phyloP scores from a whole-genome alignment of 2,329 filamentous ascomycete genomes.

The Hypoxylon sp. region DNA sequence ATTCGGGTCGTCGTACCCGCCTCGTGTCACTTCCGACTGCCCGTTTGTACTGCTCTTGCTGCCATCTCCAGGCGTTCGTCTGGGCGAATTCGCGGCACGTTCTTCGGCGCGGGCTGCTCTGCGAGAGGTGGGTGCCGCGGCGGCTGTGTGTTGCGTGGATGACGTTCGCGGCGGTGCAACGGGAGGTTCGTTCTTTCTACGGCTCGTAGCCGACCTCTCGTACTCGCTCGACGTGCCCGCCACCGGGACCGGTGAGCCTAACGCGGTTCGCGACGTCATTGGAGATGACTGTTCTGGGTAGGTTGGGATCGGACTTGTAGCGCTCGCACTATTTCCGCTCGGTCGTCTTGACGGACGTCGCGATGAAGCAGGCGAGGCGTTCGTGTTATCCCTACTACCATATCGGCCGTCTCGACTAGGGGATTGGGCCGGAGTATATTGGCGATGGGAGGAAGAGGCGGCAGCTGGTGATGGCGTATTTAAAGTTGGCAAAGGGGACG shows the following conservation, averaged over 20 bases:
- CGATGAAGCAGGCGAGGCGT: conserved; percentile 63
- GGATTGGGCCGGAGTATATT: conserved; percentile 65
- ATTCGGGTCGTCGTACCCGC: conserved; percentile 52
- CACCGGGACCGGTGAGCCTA: conserved; percentile 57
- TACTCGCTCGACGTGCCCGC: conserved; percentile 57
- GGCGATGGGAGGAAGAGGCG: conserved; percentile 61
- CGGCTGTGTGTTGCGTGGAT: conserved; percentile 69
- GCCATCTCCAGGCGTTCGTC: conserved; percentile 54
- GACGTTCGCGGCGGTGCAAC: conserved; percentile 85
- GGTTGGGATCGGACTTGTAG: conserved; percentile 40
- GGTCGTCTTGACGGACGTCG: conserved; percentile 66
- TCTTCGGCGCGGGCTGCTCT: conserved; percentile 60
- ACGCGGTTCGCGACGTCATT: conserved; percentile 62
- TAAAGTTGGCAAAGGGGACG: conserved; percentile 59
- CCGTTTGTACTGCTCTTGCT: conserved; percentile 53
- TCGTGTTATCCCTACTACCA: conserved; percentile 61
- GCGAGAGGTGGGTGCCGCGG: conserved; percentile 55
- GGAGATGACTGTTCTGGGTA: conserved; percentile 55
- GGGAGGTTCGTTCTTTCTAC: conserved; percentile 72
- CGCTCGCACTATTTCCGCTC: conserved; percentile 60
- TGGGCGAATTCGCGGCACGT: conserved; percentile 57
- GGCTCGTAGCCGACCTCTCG: conserved; percentile 60
- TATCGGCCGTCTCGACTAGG: conserved; percentile 68
- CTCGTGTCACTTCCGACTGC: conserved; percentile 47
- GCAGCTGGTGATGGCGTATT: conserved; percentile 60